These are phyloP conservation scores for Podaxis carcinomalis DNA, from an alignment of 768 basidiomycete genomes.

Conservation along the genomic window DNA sequence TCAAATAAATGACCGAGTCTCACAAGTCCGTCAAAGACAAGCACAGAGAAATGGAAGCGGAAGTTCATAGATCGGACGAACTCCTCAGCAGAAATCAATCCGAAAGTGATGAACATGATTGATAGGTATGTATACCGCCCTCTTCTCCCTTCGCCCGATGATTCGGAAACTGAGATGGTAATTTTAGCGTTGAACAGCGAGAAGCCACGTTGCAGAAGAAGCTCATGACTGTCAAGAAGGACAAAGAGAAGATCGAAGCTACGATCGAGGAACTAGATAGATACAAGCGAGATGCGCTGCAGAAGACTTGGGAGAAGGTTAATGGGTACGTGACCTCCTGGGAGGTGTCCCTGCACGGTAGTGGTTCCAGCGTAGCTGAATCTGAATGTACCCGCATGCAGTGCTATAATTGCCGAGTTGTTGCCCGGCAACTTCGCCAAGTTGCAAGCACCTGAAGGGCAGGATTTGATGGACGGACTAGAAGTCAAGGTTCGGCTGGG, in stretches of 20 bases:
- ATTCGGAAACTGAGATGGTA: neutral
- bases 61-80: no score
- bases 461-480: slow-evolving; percentile 90
- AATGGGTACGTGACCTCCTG: slow-evolving; percentile 57
- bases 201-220: slow-evolving; percentile 85
- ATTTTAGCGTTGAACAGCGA: slow-evolving; percentile 83
- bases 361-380: neutral
- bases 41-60: no score
- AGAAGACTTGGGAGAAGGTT: slow-evolving; percentile 96
- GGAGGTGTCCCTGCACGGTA: neutral
- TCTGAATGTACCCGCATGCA: slow-evolving; percentile 22
- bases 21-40: no score
- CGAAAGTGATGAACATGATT: slow-evolving; percentile 94
- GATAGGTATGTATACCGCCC: slow-evolving; percentile 60
- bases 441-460: slow-evolving; percentile 87
- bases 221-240: slow-evolving; percentile 81
- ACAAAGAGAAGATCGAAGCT: slow-evolving; percentile 92
- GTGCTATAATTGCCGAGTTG: slow-evolving; percentile 91
- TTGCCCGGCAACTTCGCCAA: slow-evolving; percentile 96
- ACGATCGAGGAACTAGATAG: slow-evolving; percentile 91
- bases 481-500: slow-evolving; percentile 97
- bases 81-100: slow-evolving; percentile 57
- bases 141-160: neutral
- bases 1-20: no score
- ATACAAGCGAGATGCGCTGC: slow-evolving; percentile 90